These are phyloP conservation scores for Xylaria acuta DNA, from an alignment of 495 filamentous ascomycete genomes.

Conservation along the genomic window DNA sequence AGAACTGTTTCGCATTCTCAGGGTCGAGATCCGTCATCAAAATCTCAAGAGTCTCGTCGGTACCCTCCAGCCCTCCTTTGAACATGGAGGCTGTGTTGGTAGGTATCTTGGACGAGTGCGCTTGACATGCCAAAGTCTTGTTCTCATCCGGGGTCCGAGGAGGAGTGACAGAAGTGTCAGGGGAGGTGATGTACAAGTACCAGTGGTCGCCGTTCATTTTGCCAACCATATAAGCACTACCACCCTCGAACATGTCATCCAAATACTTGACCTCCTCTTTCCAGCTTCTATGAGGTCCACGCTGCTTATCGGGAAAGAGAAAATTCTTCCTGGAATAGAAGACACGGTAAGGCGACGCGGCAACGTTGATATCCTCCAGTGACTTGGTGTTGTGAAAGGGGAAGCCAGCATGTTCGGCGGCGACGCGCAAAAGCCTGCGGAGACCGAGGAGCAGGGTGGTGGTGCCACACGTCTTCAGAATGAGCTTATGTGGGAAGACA, in stretches of 20 bases:
- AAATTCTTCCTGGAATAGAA: conserved; percentile 99
- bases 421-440: conserved; percentile 88
- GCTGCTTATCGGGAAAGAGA: conserved; percentile 93
- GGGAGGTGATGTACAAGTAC: conserved; percentile 96
- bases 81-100: conserved; percentile 72
- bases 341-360: conserved; percentile 89
- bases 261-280: conserved; percentile 90
- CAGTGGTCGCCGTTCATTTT: conserved; percentile 99
- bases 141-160: conserved; percentile 72
- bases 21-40: conserved; percentile 97
- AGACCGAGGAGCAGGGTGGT: conserved; percentile 92
- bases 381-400: conserved; percentile 61
- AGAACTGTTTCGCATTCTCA: conserved; percentile 94
- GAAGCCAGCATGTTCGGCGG: conserved; percentile 85
- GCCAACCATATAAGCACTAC: conserved; percentile 99
- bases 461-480: conserved; percentile 98
- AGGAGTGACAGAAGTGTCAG: conserved; percentile 79
- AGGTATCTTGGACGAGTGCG: conserved; percentile 49
- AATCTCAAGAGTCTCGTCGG: conserved; percentile 95
- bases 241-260: conserved; percentile 86
- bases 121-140: conserved; percentile 42
- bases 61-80: conserved; percentile 48
- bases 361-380: conserved; percentile 64
- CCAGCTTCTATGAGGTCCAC: conserved; percentile 96
- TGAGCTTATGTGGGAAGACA: conserved; percentile 98